A percentile compares a stretch with the other conserved stretches of the same genome.
Conservation (phyloP, 768 basidiomycete genomes). For the Clitopilus hobsonii region DNA sequence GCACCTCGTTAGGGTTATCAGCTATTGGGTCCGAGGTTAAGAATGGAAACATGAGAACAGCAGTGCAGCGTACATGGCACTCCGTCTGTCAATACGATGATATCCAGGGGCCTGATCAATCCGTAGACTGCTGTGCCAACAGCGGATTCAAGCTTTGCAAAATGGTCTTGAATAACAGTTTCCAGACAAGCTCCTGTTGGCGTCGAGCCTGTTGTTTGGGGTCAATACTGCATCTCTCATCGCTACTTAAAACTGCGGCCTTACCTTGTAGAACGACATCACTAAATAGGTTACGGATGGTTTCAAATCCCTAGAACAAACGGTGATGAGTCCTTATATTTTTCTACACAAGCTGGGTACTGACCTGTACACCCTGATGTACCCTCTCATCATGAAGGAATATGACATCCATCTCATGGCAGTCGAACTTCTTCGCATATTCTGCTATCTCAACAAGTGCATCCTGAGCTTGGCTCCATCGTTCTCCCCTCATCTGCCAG, state of each 20-base stretch:
- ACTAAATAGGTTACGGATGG: no score
- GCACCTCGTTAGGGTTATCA: slow-evolving; percentile 14
- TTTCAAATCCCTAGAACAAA: no score
- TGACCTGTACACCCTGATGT: slow-evolving; percentile 9
- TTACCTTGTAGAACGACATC: no score
- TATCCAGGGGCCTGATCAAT: slow-evolving; percentile 22
- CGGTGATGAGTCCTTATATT: no score
- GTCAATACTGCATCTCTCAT: neutral
- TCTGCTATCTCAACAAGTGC: slow-evolving; percentile 25
- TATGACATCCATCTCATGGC: slow-evolving; percentile 18
- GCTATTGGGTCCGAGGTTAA: no score
- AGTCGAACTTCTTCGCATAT: slow-evolving; percentile 19
- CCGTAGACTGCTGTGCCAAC: slow-evolving; percentile 12
- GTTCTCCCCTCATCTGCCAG: slow-evolving; percentile 14
- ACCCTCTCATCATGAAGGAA: slow-evolving; percentile 20
- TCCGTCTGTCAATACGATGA: slow-evolving; percentile 29
- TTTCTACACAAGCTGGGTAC: neutral
- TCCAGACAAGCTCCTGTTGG: slow-evolving; percentile 24
- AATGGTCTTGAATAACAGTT: slow-evolving; percentile 15
- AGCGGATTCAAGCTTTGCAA: slow-evolving; percentile 16
- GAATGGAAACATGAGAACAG: no score
- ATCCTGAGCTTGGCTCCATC: slow-evolving; percentile 21
- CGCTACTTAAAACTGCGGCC: neutral
- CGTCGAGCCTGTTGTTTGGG: slow-evolving; percentile 20
- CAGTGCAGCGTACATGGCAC: slow-evolving; percentile 18